phyloP scores from a whole-genome alignment of 305 asterid species.

The Fraxinus paxiana region DNA sequence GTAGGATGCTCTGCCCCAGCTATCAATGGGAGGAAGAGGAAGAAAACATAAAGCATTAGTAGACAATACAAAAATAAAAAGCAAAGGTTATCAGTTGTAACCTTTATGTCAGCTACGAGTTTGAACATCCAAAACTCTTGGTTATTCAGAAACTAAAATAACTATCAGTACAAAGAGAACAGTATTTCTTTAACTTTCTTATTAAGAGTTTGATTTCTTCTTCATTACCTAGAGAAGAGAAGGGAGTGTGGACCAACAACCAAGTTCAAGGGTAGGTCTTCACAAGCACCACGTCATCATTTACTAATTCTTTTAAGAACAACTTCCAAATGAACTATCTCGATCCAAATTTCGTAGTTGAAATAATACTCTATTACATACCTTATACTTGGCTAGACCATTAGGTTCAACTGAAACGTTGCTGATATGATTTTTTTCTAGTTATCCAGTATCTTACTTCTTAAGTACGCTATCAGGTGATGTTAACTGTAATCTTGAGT shows the following conservation, averaged over 20 bases:
- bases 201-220: background rate
- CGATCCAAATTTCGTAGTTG: background rate
- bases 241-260: background rate
- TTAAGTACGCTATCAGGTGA: background rate
- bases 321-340: background rate
- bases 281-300: background rate
- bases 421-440: background rate
- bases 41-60: constrained; percentile 15
- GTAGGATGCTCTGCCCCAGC: constrained; percentile 51
- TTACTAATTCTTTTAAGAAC: background rate
- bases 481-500: background rate
- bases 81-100: background rate
- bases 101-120: background rate
- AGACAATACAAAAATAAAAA: background rate
- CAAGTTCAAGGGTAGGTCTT: background rate
- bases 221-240: background rate
- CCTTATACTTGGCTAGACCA: background rate
- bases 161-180: background rate
- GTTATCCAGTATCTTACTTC: background rate
- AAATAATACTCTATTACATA: background rate
- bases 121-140: background rate
- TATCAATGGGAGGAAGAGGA: constrained; percentile 30
- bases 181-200: background rate
- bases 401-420: background rate
- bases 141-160: background rate